Evolutionary conservation across 352 stramenopile genomes (phyloP).

Genomic region (Phytophthora podocarpi): DNA sequence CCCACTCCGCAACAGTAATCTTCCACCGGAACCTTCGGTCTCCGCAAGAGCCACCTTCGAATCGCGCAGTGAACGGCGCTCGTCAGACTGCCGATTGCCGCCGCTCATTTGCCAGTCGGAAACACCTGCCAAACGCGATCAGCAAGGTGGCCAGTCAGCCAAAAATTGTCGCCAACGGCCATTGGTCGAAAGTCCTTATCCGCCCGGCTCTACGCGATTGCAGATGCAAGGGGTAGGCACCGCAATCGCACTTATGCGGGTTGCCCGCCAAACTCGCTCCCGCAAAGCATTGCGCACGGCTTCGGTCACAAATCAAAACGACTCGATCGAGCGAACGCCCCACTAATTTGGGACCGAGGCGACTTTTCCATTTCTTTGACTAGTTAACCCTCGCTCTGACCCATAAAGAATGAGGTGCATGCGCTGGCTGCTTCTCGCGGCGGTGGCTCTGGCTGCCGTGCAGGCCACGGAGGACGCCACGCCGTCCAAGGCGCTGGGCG

Average conservation of each 20-base stretch:
- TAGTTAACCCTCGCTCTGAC: background rate
- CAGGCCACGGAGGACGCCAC: conserved; percentile 9
- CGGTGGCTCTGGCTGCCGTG: conserved; percentile 23
- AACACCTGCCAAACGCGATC: conserved; percentile 26
- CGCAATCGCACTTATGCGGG: conserved; percentile 7
- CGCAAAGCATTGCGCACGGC: background rate
- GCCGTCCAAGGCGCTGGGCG: background rate
- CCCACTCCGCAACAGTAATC: background rate
- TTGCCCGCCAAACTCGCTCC: conserved; percentile 25
- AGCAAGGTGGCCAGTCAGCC: too few species aligned
- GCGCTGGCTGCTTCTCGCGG: conserved; percentile 34
- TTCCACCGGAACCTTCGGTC: conserved; percentile 4
- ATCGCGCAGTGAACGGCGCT: background rate
- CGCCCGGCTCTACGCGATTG: conserved; percentile 16
- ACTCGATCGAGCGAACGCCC: conserved; percentile 8
- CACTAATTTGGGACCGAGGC: conserved; percentile 12
- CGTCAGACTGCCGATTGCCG: background rate
- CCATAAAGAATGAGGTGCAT: conserved; percentile 39
- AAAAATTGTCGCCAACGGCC: conserved; percentile 11
- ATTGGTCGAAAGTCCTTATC: conserved; percentile 14
- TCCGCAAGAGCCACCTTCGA: background rate
- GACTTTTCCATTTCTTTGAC: conserved; percentile 13
- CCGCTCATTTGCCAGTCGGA: background rate
- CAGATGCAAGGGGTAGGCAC: conserved; percentile 23
- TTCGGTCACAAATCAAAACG: conserved; percentile 37